Base-by-base conservation (phyloP, 257 asterid genomes). In the Penstemon davidsonii region DNA sequence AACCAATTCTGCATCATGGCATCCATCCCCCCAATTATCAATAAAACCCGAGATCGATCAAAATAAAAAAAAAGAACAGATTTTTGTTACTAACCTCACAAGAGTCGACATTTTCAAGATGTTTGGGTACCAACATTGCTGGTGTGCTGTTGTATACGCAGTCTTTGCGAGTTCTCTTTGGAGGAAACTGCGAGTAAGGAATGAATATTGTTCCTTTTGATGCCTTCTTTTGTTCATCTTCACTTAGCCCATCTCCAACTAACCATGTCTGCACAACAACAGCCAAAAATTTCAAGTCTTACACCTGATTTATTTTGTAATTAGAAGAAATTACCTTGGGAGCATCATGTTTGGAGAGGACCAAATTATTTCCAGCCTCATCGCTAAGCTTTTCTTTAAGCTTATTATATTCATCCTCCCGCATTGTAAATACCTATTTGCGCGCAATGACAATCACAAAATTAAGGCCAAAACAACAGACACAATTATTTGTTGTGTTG, bases 171-270 rank as follows among this genome's bases (percentile, higher is more conserved):
- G 51, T 37, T 62, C 73, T 72, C 62, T 76, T 75, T 3, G 84
- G 86, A 61, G 81, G 86, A 39, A 78, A 75, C 62, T 69, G 79
- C 8, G 86, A 81, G 59, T 61, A 72, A 4, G 86, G 82, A 38
- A 81, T 70, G 71, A 78, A 81, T 4, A 75, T 3, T 15, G 86
- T 78, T 62, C 81, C 84, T 68, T 81, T 78, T 33, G 73, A 47
- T 8, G 86, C 86, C 64, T 62, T 75, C 44, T 15, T 33, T 39
- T 75, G 83, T 19, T 81, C 83, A 0, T 69, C 80, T 46, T 78
- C 74, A 8, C 9, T 74, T 15, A 74, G 10, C 47, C 75, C 75
- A 3, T 78, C 81, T 33, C 81, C 86, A 6, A 81, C 81, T 51
- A 81, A 38, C 86, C 86, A 78, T 45, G 33, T 51, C 83, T 81